Conservation (phyloP, 1,284 basidiomycete genomes). For the Trichosporon coremiiforme region DNA sequence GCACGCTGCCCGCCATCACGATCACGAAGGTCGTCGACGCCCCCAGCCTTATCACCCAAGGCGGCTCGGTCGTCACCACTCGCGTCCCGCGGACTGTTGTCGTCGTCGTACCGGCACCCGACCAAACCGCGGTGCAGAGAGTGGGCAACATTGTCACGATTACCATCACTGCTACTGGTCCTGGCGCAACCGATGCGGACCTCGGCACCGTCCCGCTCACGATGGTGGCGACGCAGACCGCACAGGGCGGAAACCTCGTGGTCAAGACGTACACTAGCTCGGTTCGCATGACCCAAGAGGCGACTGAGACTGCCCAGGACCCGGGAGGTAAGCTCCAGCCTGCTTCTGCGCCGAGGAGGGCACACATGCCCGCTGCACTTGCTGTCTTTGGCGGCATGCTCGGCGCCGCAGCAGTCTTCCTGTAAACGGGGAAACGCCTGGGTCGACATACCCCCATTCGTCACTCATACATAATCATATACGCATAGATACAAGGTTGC, state of each 20-base stretch:
- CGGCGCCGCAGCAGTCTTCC: not conserved
- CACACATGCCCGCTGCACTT: not conserved
- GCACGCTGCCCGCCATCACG: not conserved
- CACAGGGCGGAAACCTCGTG: not conserved
- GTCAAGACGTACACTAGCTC: constrained; percentile 6
- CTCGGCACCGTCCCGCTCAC: constrained; percentile 5
- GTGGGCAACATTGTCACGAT: not conserved
- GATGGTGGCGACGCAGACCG: not conserved
- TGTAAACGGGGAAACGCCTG: not conserved
- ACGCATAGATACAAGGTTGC: not conserved
- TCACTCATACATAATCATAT: not conserved
- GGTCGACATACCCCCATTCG: no score
- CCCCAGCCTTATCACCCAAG: not conserved
- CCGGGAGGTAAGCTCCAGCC: not conserved
- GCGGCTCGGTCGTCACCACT: not conserved
- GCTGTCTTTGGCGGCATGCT: not conserved
- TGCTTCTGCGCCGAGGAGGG: not conserved
- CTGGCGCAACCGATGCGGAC: not conserved
- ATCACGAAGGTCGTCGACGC: constrained; percentile 9
- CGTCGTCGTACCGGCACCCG: not conserved
- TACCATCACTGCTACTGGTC: not conserved
- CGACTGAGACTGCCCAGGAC: not conserved
- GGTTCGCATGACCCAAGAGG: constrained; percentile 8
- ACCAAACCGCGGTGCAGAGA: not conserved
- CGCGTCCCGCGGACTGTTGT: not conserved